Percentiles rank a stretch among this genome's conserved stretches.
Conservation (phyloP, 2,329 filamentous ascomycete species). For the Arthrobotrys entomopaga region DNA sequence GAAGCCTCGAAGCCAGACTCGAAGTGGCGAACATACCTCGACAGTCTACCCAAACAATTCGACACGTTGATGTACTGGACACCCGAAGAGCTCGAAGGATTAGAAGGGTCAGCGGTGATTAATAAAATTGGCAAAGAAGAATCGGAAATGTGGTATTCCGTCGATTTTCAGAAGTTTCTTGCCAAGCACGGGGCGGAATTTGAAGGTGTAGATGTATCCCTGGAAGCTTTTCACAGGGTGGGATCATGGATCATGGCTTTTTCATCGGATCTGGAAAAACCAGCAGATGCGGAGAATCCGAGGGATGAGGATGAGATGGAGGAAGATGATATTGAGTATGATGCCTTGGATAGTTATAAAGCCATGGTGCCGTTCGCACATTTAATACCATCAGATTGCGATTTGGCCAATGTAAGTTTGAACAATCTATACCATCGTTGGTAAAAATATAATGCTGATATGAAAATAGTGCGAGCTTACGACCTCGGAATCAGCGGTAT, state of each 20-base stretch:
- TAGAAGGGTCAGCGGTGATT: slow-evolving; percentile 81
- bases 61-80: slow-evolving; percentile 93
- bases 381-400: slow-evolving; percentile 86
- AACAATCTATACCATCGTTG: not conserved
- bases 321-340: slow-evolving; percentile 72
- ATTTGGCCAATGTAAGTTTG: slow-evolving; percentile 76
- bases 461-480: slow-evolving; percentile 36
- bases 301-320: slow-evolving; percentile 63
- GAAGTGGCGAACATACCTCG: slow-evolving; percentile 80
- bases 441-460: slow-evolving; percentile 24
- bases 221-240: slow-evolving; percentile 77
- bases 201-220: slow-evolving; percentile 64
- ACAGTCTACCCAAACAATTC: slow-evolving; percentile 76
- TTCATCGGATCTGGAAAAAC: slow-evolving; percentile 80
- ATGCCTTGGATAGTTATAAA: slow-evolving; percentile 69
- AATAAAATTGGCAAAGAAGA: slow-evolving; percentile 78
- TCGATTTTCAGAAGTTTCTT: slow-evolving; percentile 68
- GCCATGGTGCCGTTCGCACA: slow-evolving; percentile 93
- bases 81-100: slow-evolving; percentile 72
- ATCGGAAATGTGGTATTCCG: slow-evolving; percentile 67
- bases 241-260: slow-evolving; percentile 92
- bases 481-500: slow-evolving; percentile 68
- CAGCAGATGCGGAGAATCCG: slow-evolving; percentile 37
- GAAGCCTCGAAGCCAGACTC: slow-evolving; percentile 73
- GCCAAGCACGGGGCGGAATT: slow-evolving; percentile 63